A percentile compares a stretch with the other conserved stretches of the same genome.
Conservation (phyloP, 1,284 basidiomycete genomes). For the Flammula alnicola region DNA sequence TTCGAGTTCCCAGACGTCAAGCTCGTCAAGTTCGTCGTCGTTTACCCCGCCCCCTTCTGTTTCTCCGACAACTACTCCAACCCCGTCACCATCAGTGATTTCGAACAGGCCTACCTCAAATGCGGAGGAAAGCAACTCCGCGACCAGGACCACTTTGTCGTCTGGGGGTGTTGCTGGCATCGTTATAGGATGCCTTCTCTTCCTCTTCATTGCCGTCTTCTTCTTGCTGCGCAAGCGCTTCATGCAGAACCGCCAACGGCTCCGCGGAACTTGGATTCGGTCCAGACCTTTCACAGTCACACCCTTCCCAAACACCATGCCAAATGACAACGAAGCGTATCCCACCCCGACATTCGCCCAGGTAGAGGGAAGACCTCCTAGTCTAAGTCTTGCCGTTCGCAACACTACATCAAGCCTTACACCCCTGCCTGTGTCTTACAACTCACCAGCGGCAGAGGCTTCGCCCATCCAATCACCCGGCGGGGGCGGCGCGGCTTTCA, state of each 20-base stretch:
- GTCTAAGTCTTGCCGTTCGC: neutral
- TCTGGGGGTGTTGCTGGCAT: conserved; percentile 27
- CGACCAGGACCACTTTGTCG: conserved; percentile 4
- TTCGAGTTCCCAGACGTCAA: conserved; percentile 5
- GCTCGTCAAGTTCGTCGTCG: conserved; percentile 8
- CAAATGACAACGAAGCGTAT: neutral
- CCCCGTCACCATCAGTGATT: too few relatives aligned
- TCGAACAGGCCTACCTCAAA: conserved; percentile 4
- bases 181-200: conserved; percentile 52
- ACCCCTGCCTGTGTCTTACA: neutral
- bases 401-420: neutral
- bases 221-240: conserved; percentile 55
- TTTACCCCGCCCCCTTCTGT: conserved; percentile 11
- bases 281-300: conserved; percentile 9
- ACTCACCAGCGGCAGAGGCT: neutral
- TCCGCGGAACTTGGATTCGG: conserved; percentile 31
- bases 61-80: conserved; percentile 13
- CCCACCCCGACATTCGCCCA: conserved; percentile 2
- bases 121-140: conserved; percentile 2
- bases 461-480: neutral
- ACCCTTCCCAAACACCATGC: conserved; percentile 1
- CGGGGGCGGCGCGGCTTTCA: too few relatives aligned
- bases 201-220: conserved; percentile 45
- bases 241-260: conserved; percentile 44
- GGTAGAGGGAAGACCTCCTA: neutral